These are phyloP conservation scores for Epichloe bromicola DNA, from an alignment of 2,329 filamentous ascomycete species.

Conservation along the genomic window DNA sequence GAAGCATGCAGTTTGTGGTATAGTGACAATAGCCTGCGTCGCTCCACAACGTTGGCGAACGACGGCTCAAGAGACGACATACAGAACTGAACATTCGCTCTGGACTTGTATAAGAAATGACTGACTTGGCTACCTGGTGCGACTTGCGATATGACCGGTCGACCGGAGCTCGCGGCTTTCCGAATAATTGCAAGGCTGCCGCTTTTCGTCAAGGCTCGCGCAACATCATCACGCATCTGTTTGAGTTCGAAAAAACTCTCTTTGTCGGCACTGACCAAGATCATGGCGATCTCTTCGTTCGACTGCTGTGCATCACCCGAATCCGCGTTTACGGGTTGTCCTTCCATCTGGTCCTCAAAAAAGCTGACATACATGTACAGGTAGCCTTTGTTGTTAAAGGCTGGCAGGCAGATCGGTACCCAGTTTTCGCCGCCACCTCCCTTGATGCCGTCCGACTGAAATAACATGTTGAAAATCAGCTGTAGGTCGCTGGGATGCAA, in stretches of 20 bases:
- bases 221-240: conserved; percentile 51
- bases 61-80: conserved; percentile 71
- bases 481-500: conserved; percentile 91
- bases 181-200: conserved; percentile 64
- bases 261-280: conserved; percentile 84
- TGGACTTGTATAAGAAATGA: conserved; percentile 93
- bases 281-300: conserved; percentile 72
- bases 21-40: conserved; percentile 63
- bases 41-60: conserved; percentile 45
- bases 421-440: conserved; percentile 88
- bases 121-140: conserved; percentile 67
- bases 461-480: conserved; percentile 98
- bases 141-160: conserved; percentile 60
- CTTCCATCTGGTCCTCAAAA: conserved; percentile 46
- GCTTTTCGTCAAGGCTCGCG: conserved; percentile 60
- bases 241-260: conserved; percentile 93
- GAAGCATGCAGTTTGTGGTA: conserved; percentile 77
- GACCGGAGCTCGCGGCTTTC: conserved; percentile 54
- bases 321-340: conserved; percentile 28
- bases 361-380: conserved; percentile 99
- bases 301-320: conserved; percentile 48
- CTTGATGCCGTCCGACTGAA: conserved; percentile 85
- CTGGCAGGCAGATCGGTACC: conserved; percentile 90
- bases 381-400: conserved; percentile 93
- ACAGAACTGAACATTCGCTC: conserved; percentile 87